Conservation (phyloP, 2,329 filamentous ascomycete species). For the Pseudofabraea citricarpa region DNA sequence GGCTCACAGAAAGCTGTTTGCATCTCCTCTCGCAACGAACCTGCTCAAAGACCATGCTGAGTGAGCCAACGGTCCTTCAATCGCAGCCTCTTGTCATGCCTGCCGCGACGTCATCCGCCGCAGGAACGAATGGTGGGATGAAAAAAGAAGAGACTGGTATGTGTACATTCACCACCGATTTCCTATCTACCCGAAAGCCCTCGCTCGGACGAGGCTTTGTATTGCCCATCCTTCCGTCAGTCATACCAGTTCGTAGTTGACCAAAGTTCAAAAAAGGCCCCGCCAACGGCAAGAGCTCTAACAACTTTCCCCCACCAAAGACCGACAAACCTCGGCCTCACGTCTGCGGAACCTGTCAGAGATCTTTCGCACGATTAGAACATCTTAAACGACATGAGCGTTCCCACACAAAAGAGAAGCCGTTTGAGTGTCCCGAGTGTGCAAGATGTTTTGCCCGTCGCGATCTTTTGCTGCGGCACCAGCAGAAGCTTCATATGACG, state of each 20-base stretch:
- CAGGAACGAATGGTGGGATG: constrained; percentile 19
- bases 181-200: no score
- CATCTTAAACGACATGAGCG: constrained; percentile 96
- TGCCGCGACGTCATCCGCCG: constrained; percentile 22
- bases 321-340: constrained; percentile 97
- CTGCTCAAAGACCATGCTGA: constrained; percentile 18
- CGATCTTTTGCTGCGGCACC: constrained; percentile 86
- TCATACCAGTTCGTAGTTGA: no score
- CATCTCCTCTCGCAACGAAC: constrained; percentile 11
- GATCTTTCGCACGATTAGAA: constrained; percentile 91
- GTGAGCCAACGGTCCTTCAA: constrained; percentile 19
- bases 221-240: no score
- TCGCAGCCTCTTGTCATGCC: constrained; percentile 24
- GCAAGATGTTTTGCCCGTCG: constrained; percentile 89
- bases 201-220: no score
- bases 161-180: constrained; percentile 9
- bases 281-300: constrained; percentile 18
- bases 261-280: no score
- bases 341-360: constrained; percentile 83
- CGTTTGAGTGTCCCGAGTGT: constrained; percentile 95
- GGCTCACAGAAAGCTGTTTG: constrained; percentile 13
- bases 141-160: constrained; percentile 26
- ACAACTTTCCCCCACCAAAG: constrained; percentile 70
- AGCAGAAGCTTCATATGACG: constrained; percentile 97
- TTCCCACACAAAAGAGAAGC: constrained; percentile 96